These are phyloP conservation scores for Coemansia sp. DNA, from an alignment of 192 early-diverging fungal genomes.

Conservation along the genomic window DNA sequence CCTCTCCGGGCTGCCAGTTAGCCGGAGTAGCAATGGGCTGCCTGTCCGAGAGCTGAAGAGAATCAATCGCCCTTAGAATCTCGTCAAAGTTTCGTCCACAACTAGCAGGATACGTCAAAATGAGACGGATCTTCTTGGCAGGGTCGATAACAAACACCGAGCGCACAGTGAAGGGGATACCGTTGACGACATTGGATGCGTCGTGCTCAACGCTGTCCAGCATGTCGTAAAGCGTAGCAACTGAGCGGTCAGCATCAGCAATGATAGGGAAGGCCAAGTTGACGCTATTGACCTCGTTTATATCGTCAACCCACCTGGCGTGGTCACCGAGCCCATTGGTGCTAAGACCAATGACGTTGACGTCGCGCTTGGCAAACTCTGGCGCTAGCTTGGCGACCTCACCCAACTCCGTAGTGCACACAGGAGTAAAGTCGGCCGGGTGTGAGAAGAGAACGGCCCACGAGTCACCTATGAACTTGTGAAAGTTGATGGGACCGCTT, in stretches of 20 bases:
- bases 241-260: constrained; percentile 80
- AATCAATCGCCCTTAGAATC: constrained; percentile 90
- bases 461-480: constrained; percentile 76
- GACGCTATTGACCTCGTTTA: constrained; percentile 86
- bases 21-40: constrained; percentile 91
- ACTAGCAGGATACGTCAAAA: constrained; percentile 90
- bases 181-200: constrained; percentile 79
- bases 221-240: constrained; percentile 95
- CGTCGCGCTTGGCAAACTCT: constrained; percentile 76
- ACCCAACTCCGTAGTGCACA: constrained; percentile 97
- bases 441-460: constrained; percentile 99
- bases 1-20: constrained; percentile 84
- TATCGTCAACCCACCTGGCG: constrained; percentile 86
- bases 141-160: constrained; percentile 96
- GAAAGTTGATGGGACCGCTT: constrained; percentile 86
- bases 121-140: constrained; percentile 83
- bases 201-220: constrained; percentile 87
- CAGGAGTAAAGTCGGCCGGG: constrained; percentile 94
- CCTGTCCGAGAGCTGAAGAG: constrained; percentile 86
- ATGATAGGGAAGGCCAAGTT: constrained; percentile 88
- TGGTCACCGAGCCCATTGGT: constrained; percentile 84
- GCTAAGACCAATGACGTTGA: constrained; percentile 92
- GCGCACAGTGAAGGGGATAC: constrained; percentile 93
- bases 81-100: constrained; percentile 96
- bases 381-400: constrained; percentile 76